Evolutionary conservation across 2,329 filamentous ascomycete species (phyloP).

Genomic region (Penicillium janthinellum): DNA sequence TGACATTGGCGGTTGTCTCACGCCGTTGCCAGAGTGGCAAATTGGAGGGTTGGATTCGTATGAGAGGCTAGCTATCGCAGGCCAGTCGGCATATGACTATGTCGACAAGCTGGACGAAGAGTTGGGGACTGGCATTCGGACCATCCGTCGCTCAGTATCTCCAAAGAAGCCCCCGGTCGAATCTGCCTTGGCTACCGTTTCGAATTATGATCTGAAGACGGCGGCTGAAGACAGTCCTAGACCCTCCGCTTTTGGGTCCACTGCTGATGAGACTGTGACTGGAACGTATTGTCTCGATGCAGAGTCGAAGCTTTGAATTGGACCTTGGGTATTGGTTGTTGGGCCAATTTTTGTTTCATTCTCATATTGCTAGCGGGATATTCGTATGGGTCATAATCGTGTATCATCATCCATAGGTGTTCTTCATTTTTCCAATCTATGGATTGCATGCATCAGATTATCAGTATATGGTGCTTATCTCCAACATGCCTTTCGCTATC

Average conservation of each 20-base stretch:
- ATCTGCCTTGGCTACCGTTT: neutral
- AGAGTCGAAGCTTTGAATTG: neutral
- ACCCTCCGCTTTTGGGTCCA: neutral
- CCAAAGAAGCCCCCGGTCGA: neutral
- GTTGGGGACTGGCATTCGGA: slow-evolving; percentile 9
- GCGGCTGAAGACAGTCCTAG: neutral
- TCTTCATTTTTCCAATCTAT: no score
- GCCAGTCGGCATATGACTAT: slow-evolving; percentile 16
- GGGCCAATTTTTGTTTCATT: neutral
- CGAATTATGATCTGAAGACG: neutral
- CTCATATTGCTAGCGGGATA: neutral
- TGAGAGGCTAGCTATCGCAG: slow-evolving; percentile 20
- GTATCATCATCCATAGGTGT: neutral
- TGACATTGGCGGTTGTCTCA: slow-evolving; percentile 8
- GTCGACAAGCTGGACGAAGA: slow-evolving; percentile 18
- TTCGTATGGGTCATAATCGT: neutral
- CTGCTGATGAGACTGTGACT: neutral
- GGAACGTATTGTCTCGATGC: neutral
- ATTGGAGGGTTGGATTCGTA: slow-evolving; percentile 21
- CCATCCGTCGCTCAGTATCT: slow-evolving; percentile 3
- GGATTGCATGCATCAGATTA: neutral
- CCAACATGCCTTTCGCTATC: neutral
- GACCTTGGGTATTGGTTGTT: neutral
- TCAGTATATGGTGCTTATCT: neutral
- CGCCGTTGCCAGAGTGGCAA: slow-evolving; percentile 20